These are phyloP conservation scores for Barnettozyma botsteinii DNA, from an alignment of 805 yeast species.

Conservation along the genomic window DNA sequence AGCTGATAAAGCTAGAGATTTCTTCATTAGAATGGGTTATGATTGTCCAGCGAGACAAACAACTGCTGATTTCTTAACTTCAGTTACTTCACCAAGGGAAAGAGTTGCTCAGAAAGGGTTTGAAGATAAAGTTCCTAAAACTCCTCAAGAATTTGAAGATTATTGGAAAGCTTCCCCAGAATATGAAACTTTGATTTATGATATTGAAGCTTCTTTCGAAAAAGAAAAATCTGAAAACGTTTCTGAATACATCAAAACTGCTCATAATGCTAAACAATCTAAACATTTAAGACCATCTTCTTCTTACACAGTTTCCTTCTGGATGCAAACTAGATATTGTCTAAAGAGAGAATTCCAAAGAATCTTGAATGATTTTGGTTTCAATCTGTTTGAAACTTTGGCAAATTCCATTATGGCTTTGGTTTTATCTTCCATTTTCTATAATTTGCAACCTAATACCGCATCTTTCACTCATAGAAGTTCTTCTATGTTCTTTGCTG, in stretches of 20 bases:
- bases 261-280: constrained; percentile 46
- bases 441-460: constrained; percentile 38
- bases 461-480: constrained; percentile 46
- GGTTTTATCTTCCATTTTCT: constrained; percentile 50
- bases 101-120: constrained; percentile 43
- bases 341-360: constrained; percentile 41
- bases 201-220: constrained; percentile 30
- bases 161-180: constrained; percentile 51
- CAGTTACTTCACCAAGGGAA: constrained; percentile 63
- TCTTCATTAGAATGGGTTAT: constrained; percentile 61
- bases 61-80: constrained; percentile 66
- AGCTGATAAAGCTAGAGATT: constrained; percentile 44
- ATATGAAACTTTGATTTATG: constrained; percentile 34
- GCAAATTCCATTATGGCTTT: constrained; percentile 47
- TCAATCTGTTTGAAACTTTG: constrained; percentile 34
- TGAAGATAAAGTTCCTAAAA: constrained; percentile 49
- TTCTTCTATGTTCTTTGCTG: constrained; percentile 60
- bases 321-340: constrained; percentile 43
- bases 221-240: constrained; percentile 11
- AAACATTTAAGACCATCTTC: constrained; percentile 38
- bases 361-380: constrained; percentile 41
- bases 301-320: constrained; percentile 44
- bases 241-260: constrained; percentile 28
- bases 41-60: constrained; percentile 59
- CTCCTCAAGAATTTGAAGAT: constrained; percentile 55